Conservation (phyloP, 163 green algal species). For the Scenedesmus sp. region DNA sequence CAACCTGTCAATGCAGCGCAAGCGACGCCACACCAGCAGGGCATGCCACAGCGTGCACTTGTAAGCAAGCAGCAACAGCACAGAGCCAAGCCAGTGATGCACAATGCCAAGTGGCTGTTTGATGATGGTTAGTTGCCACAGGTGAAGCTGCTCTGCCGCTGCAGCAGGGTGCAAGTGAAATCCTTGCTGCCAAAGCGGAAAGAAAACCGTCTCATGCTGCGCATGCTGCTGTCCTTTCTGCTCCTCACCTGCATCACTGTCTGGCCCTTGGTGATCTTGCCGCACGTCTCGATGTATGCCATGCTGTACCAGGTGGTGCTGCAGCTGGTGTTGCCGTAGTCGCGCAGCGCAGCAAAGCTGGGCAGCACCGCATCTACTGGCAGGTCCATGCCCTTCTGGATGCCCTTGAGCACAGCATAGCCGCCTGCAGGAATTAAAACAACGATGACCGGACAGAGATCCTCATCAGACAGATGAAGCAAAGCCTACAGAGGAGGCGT, state of each 20-base stretch:
- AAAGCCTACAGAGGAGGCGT: no score
- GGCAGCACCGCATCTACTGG: slow-evolving; percentile 60
- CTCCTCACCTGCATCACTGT: slow-evolving; percentile 29
- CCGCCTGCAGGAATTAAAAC: slow-evolving; percentile 56
- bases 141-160: no score
- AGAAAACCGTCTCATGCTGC: no score
- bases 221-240: slow-evolving; percentile 41
- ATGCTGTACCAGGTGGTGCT: slow-evolving; percentile 61
- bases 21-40: no score
- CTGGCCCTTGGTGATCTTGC: slow-evolving; percentile 42
- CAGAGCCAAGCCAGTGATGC: background rate
- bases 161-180: no score
- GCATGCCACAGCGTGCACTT: background rate
- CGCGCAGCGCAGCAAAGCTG: slow-evolving; percentile 63
- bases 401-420: slow-evolving; percentile 73
- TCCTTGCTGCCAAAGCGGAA: no score
- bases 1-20: slow-evolving; percentile 58
- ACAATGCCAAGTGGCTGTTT: background rate
- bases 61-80: background rate
- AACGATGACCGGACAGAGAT: background rate
- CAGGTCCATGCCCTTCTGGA: slow-evolving; percentile 66
- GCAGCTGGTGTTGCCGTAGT: slow-evolving; percentile 72
- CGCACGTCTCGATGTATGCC: slow-evolving; percentile 49
- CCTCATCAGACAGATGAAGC: no score
- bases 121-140: background rate